Conservation (phyloP, 2,329 filamentous ascomycete genomes). For the Aspergillus alliaceus region DNA sequence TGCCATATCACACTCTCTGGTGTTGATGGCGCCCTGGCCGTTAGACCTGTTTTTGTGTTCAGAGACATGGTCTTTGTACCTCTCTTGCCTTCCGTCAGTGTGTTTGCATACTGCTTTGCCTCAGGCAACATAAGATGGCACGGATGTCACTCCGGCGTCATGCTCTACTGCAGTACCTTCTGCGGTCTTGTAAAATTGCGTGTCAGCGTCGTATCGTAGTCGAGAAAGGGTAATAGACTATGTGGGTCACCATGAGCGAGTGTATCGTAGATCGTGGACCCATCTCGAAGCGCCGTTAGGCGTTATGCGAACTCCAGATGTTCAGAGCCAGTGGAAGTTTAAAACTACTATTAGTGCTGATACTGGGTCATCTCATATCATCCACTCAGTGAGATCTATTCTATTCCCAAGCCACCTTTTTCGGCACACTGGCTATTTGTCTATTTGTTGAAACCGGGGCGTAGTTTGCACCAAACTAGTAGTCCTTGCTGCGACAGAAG, state of each 20-base stretch:
- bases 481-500: no score
- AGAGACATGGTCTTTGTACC: background rate
- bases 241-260: background rate
- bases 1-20: slow-evolving; percentile 1
- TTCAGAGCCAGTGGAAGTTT: no score
- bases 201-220: background rate
- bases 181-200: no score
- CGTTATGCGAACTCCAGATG: no score
- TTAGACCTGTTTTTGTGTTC: background rate
- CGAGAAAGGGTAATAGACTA: background rate
- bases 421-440: background rate
- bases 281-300: background rate
- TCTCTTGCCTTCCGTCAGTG: background rate
- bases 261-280: background rate
- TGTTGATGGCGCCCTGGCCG: slow-evolving; percentile 9
- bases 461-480: no score
- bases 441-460: no score
- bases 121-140: background rate
- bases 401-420: no score
- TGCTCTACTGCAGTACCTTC: background rate
- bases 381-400: no score
- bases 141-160: background rate
- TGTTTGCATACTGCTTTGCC: no score
- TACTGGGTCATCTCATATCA: background rate
- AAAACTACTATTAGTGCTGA: background rate